Conservation (phyloP, 805 yeast species). For the Debaryomyces castellii region DNA sequence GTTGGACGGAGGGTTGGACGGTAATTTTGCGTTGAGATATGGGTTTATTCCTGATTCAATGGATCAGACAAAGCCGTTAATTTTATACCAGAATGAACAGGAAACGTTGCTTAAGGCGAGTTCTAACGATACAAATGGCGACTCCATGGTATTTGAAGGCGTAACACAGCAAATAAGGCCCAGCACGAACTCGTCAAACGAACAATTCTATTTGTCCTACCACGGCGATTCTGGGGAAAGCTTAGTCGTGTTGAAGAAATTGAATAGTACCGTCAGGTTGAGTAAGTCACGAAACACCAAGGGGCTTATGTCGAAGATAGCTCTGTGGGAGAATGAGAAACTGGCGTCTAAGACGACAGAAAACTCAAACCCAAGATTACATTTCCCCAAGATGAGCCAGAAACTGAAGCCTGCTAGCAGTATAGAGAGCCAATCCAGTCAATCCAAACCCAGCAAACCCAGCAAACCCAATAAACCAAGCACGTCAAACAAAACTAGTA, state of each 20-base stretch:
- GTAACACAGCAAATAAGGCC: conserved; percentile 27
- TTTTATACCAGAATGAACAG: conserved; percentile 33
- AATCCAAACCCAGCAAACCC: neutral
- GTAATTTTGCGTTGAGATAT: conserved; percentile 32
- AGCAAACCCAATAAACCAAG: neutral
- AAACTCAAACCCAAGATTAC: neutral
- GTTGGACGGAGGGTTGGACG: conserved; percentile 4
- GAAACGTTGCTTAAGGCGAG: conserved; percentile 32
- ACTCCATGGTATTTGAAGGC: conserved; percentile 39
- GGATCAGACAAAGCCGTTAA: conserved; percentile 34
- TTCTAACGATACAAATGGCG: conserved; percentile 19
- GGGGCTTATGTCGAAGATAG: conserved; percentile 24
- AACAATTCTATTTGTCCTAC: conserved; percentile 29
- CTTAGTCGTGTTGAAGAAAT: conserved; percentile 21
- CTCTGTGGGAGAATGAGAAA: conserved; percentile 17
- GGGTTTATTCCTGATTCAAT: conserved; percentile 42
- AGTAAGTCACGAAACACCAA: conserved; percentile 37
- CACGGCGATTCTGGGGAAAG: conserved; percentile 10
- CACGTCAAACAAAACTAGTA: neutral
- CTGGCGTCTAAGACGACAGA: neutral
- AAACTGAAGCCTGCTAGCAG: neutral
- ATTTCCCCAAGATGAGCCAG: conserved; percentile 1
- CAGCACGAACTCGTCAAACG: conserved; percentile 15
- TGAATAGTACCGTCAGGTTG: conserved; percentile 33
- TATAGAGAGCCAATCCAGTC: neutral